Evolutionary conservation across 1,139 yeast species (phyloP).

Genomic region (Suhomyces anneliseae): DNA sequence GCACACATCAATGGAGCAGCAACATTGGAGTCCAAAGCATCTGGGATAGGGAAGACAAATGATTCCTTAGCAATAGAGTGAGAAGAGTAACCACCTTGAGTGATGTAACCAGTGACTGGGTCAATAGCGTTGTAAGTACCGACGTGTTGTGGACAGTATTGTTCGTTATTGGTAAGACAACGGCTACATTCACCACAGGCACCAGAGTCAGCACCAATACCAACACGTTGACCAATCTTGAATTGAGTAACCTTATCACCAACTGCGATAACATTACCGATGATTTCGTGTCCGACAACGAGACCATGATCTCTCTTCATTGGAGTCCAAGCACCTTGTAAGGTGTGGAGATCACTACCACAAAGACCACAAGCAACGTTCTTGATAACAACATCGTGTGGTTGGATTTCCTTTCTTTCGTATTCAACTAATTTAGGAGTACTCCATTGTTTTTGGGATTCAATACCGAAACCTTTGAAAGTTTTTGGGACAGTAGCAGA

Average conservation of each 20-base stretch:
- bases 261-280: conserved; percentile 52
- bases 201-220: conserved; percentile 56
- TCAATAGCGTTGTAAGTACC: conserved; percentile 49
- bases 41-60: conserved; percentile 59
- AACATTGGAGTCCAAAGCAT: conserved; percentile 40
- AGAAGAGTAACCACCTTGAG: conserved; percentile 64
- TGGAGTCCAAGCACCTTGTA: conserved; percentile 44
- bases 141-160: conserved; percentile 46
- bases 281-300: conserved; percentile 53
- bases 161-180: conserved; percentile 49
- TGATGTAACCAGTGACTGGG: conserved; percentile 29
- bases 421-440: conserved; percentile 43
- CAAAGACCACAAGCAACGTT: conserved; percentile 59
- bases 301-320: conserved; percentile 23
- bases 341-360: conserved; percentile 56
- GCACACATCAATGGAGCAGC: conserved; percentile 72
- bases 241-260: conserved; percentile 49
- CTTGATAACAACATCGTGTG: conserved; percentile 47
- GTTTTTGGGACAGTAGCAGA: conserved; percentile 26
- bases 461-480: conserved; percentile 49
- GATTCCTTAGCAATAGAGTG: conserved; percentile 54
- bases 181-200: conserved; percentile 50
- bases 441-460: conserved; percentile 39
- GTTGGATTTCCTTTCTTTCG: conserved; percentile 37
- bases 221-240: conserved; percentile 60